Evolutionary conservation across 331 rosid species (phyloP).

Genomic region (Quercus lobata): DNA sequence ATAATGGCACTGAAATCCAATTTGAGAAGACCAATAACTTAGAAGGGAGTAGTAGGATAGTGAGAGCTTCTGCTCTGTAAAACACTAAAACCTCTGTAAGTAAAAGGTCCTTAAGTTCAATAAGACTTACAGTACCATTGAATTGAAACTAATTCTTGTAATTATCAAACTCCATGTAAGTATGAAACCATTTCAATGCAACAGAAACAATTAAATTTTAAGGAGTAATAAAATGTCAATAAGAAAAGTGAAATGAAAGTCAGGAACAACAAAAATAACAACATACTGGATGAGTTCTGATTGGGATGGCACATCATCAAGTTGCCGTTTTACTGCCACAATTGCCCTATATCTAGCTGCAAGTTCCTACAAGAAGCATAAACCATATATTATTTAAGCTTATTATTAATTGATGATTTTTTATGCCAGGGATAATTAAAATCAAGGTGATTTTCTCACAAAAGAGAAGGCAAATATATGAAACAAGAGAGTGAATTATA

Average conservation of each 20-base stretch:
- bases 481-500: not conserved
- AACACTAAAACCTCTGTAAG: constrained; percentile 9
- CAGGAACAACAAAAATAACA: constrained; percentile 12
- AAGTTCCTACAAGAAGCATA: constrained; percentile 48
- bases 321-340: constrained; percentile 52
- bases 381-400: not conserved
- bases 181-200: not conserved
- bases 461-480: not conserved
- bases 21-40: not conserved
- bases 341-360: constrained; percentile 53
- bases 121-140: not conserved
- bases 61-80: not conserved
- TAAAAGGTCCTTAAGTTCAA: not conserved
- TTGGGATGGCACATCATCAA: constrained; percentile 76
- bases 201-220: not conserved
- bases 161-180: constrained; percentile 9
- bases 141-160: constrained; percentile 11
- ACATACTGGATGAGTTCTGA: constrained; percentile 81
- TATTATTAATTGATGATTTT: not conserved
- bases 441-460: not conserved
- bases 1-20: not conserved
- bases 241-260: not conserved
- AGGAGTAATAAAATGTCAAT: not conserved
- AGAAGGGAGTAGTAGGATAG: not conserved
- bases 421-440: not conserved